Base-by-base conservation (phyloP, 805 yeast genomes). In the Saccharomycodes ludwigii region DNA sequence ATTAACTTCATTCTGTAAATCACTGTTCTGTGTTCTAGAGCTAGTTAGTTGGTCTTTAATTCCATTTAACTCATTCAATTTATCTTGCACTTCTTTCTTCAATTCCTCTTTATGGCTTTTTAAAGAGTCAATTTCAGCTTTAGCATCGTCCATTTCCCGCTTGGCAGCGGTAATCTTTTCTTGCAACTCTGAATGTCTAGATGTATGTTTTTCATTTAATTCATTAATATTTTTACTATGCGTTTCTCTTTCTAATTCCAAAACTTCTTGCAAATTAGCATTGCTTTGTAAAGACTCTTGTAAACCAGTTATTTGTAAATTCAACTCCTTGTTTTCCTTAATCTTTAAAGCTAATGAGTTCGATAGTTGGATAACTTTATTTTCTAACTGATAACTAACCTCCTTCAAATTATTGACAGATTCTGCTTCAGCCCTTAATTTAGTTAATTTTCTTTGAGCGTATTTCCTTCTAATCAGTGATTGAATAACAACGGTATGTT, bases 311-410 rank as follows among this genome's bases (percentile, higher is more conserved):
- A 86, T 70, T 46, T 80, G 79, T 11, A 59, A 57, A 37, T 71
- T 65, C 48, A 88, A 65, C 38, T 67, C 69, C 60, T 77, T 78
- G 56, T 86, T 86, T 44, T 84, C 95, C 42, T 73, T 81, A 17
- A 80, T 76, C 53, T 83, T 81, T 22, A 74, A 59, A 1, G 94
- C 73, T 38, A 88, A 65, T 9, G 78, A 70, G 49, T 88, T 93
- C 3, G 96, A 88, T 44, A 91, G 71, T 56, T 86, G 94, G 42
- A 91, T 85, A n/a, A 93, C 96, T 65, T 93, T 91, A 58, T 91
- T 91, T 57, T 91, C 99, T 47, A 93, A 69, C 53, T 80, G 74
- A 59, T 84, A 91, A 47, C 94, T 85, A 24, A 83, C 94, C 54
- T 88, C 95, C 56, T 83, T 74, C 62, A 83, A 69, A 50, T 79